Evolutionary conservation across 345 rosid species (phyloP).

Genomic region (Luvunga scandens): DNA sequence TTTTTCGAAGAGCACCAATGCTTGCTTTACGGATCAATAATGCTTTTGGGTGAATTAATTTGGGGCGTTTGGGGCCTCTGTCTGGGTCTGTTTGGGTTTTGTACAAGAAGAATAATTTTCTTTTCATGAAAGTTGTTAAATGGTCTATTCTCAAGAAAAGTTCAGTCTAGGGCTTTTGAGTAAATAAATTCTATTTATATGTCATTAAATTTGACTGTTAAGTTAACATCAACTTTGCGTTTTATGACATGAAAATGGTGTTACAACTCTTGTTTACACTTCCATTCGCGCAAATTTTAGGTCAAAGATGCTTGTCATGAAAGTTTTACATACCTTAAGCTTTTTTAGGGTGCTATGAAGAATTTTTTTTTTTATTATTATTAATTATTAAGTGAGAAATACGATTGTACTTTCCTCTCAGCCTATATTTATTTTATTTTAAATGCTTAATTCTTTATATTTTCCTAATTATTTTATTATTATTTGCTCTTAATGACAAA

Average conservation of each 20-base stretch:
- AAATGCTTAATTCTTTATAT: too few species aligned
- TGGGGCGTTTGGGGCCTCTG: background rate
- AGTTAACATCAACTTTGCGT: background rate
- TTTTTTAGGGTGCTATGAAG: too few species aligned
- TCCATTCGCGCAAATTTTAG: background rate
- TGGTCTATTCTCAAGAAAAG: background rate
- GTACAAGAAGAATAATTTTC: background rate
- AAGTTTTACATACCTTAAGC: background rate
- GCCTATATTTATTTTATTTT: too few species aligned
- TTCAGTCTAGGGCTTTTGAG: background rate
- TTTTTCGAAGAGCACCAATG: background rate
- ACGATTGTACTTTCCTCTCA: too few species aligned
- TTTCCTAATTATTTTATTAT: too few species aligned
- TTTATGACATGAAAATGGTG: background rate
- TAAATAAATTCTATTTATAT: too few species aligned
- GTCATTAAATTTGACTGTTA: too few species aligned
- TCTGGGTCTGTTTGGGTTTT: background rate
- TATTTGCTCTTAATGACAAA: too few species aligned
- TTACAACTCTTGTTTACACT: background rate
- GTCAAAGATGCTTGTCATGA: background rate
- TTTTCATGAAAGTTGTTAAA: background rate
- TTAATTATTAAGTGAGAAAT: too few species aligned
- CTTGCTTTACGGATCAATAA: constrained; percentile 2
- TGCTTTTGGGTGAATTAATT: background rate
- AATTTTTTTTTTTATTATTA: too few species aligned